These are phyloP conservation scores for Dalbergia cochinchinensis DNA, from an alignment of 306 rosid species.

Conservation along the genomic window DNA sequence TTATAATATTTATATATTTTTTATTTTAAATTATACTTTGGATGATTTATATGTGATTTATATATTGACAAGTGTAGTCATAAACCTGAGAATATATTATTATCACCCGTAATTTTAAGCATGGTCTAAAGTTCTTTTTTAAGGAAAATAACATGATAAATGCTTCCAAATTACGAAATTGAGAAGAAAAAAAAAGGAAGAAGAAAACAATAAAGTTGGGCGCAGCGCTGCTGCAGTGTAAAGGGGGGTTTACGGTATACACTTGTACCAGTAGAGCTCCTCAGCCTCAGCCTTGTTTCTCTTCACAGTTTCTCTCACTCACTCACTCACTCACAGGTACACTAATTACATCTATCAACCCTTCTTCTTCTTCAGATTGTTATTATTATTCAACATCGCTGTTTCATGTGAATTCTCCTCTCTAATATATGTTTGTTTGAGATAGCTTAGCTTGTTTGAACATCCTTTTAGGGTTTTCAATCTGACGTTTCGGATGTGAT, in stretches of 20 bases:
- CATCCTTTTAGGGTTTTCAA: conserved; percentile 52
- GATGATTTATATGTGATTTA: too few species aligned
- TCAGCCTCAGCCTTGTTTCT: neutral
- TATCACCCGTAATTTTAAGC: too few species aligned
- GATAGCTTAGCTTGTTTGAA: neutral
- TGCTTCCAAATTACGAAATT: too few species aligned
- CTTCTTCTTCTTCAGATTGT: neutral
- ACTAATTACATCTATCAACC: neutral
- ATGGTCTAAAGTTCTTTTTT: too few species aligned
- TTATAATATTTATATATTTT: too few species aligned
- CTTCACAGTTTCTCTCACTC: conserved; percentile 19
- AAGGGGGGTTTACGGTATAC: neutral
- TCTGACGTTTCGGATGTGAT: neutral
- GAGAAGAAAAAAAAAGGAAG: too few species aligned
- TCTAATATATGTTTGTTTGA: neutral
- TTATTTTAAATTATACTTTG: too few species aligned
- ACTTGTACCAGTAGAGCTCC: neutral
- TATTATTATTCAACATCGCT: neutral
- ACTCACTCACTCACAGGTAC: conserved; percentile 15
- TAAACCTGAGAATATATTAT: too few species aligned
- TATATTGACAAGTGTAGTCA: too few species aligned
- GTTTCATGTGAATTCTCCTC: neutral
- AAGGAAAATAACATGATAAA: too few species aligned
- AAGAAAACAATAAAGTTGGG: neutral
- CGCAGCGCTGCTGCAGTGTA: neutral